Evolutionary conservation across 2,329 filamentous ascomycete species (phyloP).

Genomic region (Hyphodiscus sp.): DNA sequence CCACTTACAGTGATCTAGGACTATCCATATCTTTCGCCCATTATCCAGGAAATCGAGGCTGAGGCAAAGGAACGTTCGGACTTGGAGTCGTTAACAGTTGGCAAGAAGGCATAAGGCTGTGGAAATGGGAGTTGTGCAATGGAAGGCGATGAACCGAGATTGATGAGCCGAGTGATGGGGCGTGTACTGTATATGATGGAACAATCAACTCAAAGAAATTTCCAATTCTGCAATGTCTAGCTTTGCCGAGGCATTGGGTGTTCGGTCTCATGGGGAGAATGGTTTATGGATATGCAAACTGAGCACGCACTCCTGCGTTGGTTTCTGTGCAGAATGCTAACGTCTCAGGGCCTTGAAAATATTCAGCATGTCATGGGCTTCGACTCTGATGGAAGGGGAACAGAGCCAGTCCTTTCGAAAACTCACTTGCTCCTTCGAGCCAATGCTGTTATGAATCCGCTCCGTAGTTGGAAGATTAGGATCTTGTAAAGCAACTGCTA

Average conservation of each 20-base stretch:
- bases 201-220: slow-evolving; percentile 13
- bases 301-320: too few relatives aligned
- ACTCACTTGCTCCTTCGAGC: too few relatives aligned
- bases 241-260: neutral
- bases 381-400: too few relatives aligned
- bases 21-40: slow-evolving; percentile 55
- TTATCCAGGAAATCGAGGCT: slow-evolving; percentile 63
- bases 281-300: too few relatives aligned
- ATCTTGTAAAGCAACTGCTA: too few relatives aligned
- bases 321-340: too few relatives aligned
- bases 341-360: too few relatives aligned
- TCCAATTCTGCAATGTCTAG: neutral
- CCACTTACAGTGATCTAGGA: slow-evolving; percentile 43
- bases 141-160: slow-evolving; percentile 5
- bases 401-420: too few relatives aligned
- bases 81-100: slow-evolving; percentile 59
- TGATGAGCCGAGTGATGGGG: slow-evolving; percentile 3
- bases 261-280: too few relatives aligned
- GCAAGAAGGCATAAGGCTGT: slow-evolving; percentile 23
- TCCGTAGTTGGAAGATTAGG: too few relatives aligned
- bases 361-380: too few relatives aligned
- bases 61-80: slow-evolving; percentile 62
- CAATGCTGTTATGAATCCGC: too few relatives aligned
- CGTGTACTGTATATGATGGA: slow-evolving; percentile 22
- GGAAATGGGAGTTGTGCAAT: slow-evolving; percentile 15